Base-by-base conservation (phyloP, 2,329 filamentous ascomycete species). In the Apiospora kogelbergensis region DNA sequence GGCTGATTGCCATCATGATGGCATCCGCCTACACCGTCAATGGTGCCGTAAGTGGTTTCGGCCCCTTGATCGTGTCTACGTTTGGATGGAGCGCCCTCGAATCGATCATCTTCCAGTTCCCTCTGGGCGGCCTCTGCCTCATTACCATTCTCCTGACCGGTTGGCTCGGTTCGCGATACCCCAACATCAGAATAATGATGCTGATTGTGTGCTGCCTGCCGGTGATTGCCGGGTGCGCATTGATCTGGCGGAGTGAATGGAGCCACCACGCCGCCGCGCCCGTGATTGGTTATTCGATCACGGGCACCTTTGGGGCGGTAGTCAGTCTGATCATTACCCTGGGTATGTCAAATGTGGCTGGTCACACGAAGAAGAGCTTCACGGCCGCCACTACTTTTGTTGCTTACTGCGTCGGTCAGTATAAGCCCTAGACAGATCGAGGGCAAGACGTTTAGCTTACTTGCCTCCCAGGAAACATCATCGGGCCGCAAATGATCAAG, bases 341-440 rank as follows among this genome's bases (percentile, higher is more conserved):
- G 6, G 84, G 84, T 42, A 85, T 85, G 83, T 87, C 88, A 13
- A 94, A 94, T 72, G 90, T 94, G 0, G 91, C 91, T 0, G 92
- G 92, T 0, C 87, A 91, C 30, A 94, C 91, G 0, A 94, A 94
- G 81, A 94, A 94, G 83, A 91, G 89, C 71, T 90, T 91, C 74
- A 93, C 92, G 84, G 90, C 91, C 0, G 89, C 90, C 0, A 89
- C 89, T 0, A 90, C 93, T 1, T 94, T 94, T 71, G 90, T 93
- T 0, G 91, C 90, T 0, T 94, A 94, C 75, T 92, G 90, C 68
- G 89, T 94, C 2, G 85, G 76, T 76, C 24, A 60, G 68, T 66
- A 24, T 9, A 9, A 45, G 1, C 17, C n/a, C 42, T 2, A 1
- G 13, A n/a, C 0, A 66, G 20, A 15, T 1, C 10, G 7, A 15